phyloP scores from a whole-genome alignment of 371 early-diverging fungal species.

The Apophysomyces elegans region DNA sequence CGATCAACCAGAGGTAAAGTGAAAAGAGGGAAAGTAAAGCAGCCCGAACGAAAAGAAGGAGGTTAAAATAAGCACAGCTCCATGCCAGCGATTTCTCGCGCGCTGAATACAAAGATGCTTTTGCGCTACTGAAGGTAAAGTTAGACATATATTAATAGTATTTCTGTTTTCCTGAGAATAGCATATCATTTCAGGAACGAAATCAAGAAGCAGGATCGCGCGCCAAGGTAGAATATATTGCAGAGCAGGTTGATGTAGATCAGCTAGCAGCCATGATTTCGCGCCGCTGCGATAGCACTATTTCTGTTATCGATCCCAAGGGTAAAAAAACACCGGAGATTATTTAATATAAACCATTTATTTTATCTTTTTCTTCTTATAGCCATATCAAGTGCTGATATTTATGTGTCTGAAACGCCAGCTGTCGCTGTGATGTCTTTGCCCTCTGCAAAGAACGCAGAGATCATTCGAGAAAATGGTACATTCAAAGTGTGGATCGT shows the following conservation, averaged over 20 bases:
- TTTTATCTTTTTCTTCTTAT: background rate
- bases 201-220: constrained; percentile 31
- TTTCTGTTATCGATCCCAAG: constrained; percentile 36
- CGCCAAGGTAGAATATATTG: constrained; percentile 43
- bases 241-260: constrained; percentile 38
- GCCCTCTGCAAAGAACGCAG: constrained; percentile 29
- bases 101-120: constrained; percentile 32
- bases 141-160: background rate
- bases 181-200: background rate
- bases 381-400: constrained; percentile 31
- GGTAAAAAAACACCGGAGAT: constrained; percentile 20
- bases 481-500: constrained; percentile 9
- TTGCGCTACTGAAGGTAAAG: constrained; percentile 40
- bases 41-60: background rate
- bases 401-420: constrained; percentile 20
- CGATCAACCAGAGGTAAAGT: constrained; percentile 51
- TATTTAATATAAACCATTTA: background rate
- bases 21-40: background rate
- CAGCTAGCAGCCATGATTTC: constrained; percentile 36
- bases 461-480: constrained; percentile 40
- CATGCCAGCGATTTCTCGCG: constrained; percentile 42
- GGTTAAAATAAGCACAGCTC: constrained; percentile 27
- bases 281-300: constrained; percentile 33
- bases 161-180: background rate
- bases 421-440: constrained; percentile 37